phyloP scores from a whole-genome alignment of 495 filamentous ascomycete species.

The Parmelia sp. region DNA sequence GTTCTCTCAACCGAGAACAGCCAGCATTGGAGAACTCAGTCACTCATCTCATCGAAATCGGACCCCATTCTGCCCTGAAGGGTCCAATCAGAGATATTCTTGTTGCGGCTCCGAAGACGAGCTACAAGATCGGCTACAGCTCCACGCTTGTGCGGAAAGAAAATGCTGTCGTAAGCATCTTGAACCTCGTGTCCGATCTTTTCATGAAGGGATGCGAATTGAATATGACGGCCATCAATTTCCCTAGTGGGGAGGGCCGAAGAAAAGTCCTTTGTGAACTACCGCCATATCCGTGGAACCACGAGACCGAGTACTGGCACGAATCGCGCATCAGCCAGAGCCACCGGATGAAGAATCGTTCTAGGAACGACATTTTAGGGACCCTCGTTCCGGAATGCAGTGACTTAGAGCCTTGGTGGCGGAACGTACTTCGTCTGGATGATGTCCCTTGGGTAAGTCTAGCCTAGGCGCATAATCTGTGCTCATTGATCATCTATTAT shows the following conservation, averaged over 20 bases:
- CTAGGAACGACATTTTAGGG: conserved; percentile 35
- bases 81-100: conserved; percentile 33
- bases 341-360: conserved; percentile 29
- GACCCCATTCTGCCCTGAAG: conserved; percentile 51
- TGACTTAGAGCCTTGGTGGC: conserved; percentile 34
- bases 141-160: neutral
- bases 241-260: neutral
- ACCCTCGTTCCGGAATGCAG: conserved; percentile 32
- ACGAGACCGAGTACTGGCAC: conserved; percentile 34
- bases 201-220: conserved; percentile 27
- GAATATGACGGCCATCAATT: conserved; percentile 29
- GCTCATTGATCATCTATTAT: too few relatives aligned
- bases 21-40: too few relatives aligned
- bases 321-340: conserved; percentile 41
- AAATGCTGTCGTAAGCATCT: conserved; percentile 27
- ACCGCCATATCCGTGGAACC: conserved; percentile 44
- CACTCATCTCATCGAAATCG: conserved; percentile 41
- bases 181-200: conserved; percentile 29
- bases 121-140: neutral
- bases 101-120: neutral
- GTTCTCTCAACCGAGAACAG: too few relatives aligned
- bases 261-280: conserved; percentile 32
- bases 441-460: conserved; percentile 32
- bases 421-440: conserved; percentile 34
- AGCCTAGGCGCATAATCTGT: too few relatives aligned